A percentile compares a stretch with the other conserved stretches of the same genome.
Evolutionary conservation across 139 green algal species (phyloP).

Genomic region (Chlorella sp.): DNA sequence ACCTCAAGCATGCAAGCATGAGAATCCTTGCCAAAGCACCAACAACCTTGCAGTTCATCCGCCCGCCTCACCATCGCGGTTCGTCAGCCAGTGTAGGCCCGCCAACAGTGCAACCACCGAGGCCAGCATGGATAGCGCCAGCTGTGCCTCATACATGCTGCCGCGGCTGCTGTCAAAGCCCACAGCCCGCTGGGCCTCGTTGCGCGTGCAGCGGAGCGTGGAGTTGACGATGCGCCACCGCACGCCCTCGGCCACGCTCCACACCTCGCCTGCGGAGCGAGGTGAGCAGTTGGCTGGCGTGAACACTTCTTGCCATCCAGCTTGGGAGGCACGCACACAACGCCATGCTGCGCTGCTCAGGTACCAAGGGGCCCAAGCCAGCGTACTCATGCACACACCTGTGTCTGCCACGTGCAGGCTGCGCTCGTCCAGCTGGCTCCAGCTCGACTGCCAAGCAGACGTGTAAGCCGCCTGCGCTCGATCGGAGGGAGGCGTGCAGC

Average conservation of each 20-base stretch:
- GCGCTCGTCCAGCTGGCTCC: neutral
- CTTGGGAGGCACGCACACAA: too few relatives aligned
- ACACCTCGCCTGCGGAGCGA: neutral
- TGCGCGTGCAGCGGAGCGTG: constrained; percentile 18
- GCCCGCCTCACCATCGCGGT: neutral
- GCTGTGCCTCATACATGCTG: neutral
- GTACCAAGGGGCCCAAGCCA: too few relatives aligned
- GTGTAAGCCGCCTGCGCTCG: neutral
- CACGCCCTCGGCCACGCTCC: neutral
- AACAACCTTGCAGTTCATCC: too few relatives aligned
- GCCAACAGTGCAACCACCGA: neutral
- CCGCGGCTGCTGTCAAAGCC: neutral
- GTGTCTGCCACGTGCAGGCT: neutral
- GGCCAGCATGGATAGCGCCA: neutral
- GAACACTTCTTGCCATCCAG: too few relatives aligned
- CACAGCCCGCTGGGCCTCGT: neutral
- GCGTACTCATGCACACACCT: neutral
- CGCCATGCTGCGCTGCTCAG: too few relatives aligned
- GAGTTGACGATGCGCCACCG: constrained; percentile 19
- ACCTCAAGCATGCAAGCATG: too few relatives aligned
- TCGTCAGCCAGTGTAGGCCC: neutral
- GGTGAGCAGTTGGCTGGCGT: too few relatives aligned
- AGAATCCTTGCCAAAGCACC: too few relatives aligned
- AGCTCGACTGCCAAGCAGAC: neutral
- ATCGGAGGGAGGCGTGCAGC: neutral